Percentiles rank a stretch among this genome's conserved stretches.
Conservation (phyloP, 2,329 filamentous ascomycete species). For the Teratosphaeria pseudoeucalypti region DNA sequence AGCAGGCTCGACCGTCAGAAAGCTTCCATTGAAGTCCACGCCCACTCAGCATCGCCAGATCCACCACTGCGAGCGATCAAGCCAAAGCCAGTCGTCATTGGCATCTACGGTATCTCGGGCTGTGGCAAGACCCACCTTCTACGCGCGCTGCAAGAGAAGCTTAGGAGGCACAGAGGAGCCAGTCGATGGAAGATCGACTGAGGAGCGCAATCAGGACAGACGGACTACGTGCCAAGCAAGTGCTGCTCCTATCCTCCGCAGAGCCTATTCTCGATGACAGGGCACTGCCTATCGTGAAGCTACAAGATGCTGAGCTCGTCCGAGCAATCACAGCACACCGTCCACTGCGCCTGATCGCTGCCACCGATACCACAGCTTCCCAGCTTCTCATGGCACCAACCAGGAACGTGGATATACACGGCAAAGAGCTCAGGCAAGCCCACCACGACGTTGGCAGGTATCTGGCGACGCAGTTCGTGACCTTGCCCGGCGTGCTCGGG, state of each 20-base stretch:
- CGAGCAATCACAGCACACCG: constrained; percentile 12
- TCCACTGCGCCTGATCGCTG: constrained; percentile 20
- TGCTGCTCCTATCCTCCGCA: constrained; percentile 33
- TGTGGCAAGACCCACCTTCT: constrained; percentile 44
- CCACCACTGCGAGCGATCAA: neutral
- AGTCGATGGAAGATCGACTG: constrained; percentile 42
- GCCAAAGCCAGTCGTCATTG: constrained; percentile 31
- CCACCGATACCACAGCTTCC: constrained; percentile 35
- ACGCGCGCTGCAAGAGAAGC: constrained; percentile 28
- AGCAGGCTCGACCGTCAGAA: neutral
- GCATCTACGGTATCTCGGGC: constrained; percentile 46
- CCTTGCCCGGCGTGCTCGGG: constrained; percentile 33
- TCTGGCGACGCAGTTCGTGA: constrained; percentile 41
- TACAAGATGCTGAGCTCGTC: constrained; percentile 19
- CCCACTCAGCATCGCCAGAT: neutral
- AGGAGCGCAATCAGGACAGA: constrained; percentile 30
- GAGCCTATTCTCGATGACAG: constrained; percentile 33
- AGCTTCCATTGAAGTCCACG: neutral
- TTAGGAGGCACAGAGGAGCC: constrained; percentile 38
- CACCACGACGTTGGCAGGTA: constrained; percentile 44
- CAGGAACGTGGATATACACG: constrained; percentile 39
- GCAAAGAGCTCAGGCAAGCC: constrained; percentile 38
- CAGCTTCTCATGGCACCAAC: constrained; percentile 46
- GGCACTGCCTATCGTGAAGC: constrained; percentile 32
- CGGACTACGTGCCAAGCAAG: constrained; percentile 36